phyloP scores from a whole-genome alignment of 305 asterid genomes.

The Fraxinus sp. region DNA sequence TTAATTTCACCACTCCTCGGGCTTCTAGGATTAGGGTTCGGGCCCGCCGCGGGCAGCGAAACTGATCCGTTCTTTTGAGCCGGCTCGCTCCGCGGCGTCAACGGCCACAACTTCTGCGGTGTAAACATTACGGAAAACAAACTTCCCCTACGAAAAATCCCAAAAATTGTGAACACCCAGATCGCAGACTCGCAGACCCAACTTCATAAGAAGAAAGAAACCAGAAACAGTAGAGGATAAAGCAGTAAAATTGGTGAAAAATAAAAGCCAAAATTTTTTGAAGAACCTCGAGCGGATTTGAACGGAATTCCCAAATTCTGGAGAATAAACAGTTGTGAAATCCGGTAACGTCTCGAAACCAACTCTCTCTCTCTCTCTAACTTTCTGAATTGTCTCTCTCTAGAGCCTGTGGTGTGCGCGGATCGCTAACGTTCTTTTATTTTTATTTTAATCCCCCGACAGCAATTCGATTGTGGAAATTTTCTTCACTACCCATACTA shows the following conservation, averaged over 20 bases:
- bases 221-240: conserved; percentile 4
- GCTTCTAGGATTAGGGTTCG: conserved; percentile 39
- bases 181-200: conserved; percentile 48
- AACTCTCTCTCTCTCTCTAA: conserved; percentile 44
- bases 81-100: conserved; percentile 62
- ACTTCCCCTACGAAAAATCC: conserved; percentile 1
- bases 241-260: conserved; percentile 20
- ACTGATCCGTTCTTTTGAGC: conserved; percentile 48
- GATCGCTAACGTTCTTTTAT: conserved; percentile 50
- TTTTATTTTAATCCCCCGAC: conserved; percentile 36
- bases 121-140: conserved; percentile 53
- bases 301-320: conserved; percentile 74
- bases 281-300: conserved; percentile 69
- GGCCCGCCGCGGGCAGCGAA: conserved; percentile 39
- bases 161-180: conserved; percentile 22
- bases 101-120: conserved; percentile 72
- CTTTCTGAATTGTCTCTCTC: conserved; percentile 27
- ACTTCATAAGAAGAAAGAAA: conserved; percentile 23
- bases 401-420: conserved; percentile 59
- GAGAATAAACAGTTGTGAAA: conserved; percentile 47
- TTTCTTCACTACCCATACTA: conserved; percentile 30
- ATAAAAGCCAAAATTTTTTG: conserved; percentile 33
- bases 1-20: conserved; percentile 46
- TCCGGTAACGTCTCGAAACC: conserved; percentile 70
- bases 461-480: not conserved